Conservation (phyloP, 164 flowering plant genomes). For the Vitis rupestris region DNA sequence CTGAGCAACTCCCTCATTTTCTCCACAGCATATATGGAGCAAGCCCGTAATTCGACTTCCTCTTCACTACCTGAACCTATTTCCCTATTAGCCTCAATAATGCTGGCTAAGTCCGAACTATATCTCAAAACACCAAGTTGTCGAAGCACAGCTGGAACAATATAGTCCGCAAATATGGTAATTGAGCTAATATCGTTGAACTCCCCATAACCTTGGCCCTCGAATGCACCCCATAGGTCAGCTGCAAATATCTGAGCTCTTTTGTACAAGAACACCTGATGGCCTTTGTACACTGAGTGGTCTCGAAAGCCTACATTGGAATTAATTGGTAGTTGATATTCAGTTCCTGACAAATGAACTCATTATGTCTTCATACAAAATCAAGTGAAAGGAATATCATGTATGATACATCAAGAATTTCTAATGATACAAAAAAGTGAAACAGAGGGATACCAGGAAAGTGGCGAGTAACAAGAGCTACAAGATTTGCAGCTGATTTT, state of each 20-base stretch:
- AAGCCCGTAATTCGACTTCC: slow-evolving; percentile 91
- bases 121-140: slow-evolving; percentile 87
- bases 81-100: slow-evolving; percentile 57
- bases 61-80: slow-evolving; percentile 83
- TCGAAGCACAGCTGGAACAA: slow-evolving; percentile 86
- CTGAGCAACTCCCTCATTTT: slow-evolving; percentile 72
- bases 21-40: slow-evolving; percentile 87
- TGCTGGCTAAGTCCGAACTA: slow-evolving; percentile 48
- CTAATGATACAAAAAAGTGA: neutral
- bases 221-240: slow-evolving; percentile 97
- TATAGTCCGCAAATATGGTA: slow-evolving; percentile 93
- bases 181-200: slow-evolving; percentile 69
- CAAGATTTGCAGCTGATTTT: slow-evolving; percentile 85
- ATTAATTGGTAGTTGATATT: neutral
- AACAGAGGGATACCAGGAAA: slow-evolving; percentile 65
- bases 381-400: too few relatives aligned
- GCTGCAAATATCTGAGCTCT: slow-evolving; percentile 98
- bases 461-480: slow-evolving; percentile 66
- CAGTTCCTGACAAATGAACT: neutral
- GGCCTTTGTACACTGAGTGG: slow-evolving; percentile 93
- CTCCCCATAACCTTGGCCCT: slow-evolving; percentile 83
- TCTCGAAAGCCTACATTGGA: slow-evolving; percentile 74
- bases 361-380: too few relatives aligned
- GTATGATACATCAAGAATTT: too few relatives aligned
- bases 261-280: slow-evolving; percentile 86